Base-by-base conservation (phyloP, 2,329 filamentous ascomycete species). In the Fusarium sp. region DNA sequence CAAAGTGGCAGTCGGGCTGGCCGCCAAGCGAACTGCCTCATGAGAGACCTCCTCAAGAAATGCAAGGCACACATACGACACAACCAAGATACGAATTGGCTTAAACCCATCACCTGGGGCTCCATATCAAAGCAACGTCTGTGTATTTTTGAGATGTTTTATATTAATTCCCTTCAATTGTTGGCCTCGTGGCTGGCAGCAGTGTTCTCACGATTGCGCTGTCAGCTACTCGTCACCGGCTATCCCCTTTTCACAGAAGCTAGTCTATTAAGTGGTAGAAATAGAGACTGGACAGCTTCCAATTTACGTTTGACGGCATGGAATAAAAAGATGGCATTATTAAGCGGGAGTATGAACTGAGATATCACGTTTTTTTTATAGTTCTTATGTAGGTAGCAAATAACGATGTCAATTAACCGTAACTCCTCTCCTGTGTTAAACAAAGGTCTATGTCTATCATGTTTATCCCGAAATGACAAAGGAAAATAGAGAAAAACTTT, bases 381-480 rank as follows among this genome's bases (percentile, higher is more conserved):
- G 35, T 38, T 38, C 35, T 38, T 38, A 18, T 38, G 35, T 38
- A 38, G 16, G 35, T 38, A 38, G 35, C 16, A 38, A 38, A 38
- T 38, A 38, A 38, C 35, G 35, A 38, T 18, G 18, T 38, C 35
- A 14, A 38, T 38, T 38, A 38, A 38, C 35, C 35, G 16, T 38
- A 38, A 38, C 35, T 18, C 35, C 35, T 6, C 38, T 60, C 24
- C 64, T 16, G 20, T 3, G 22, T 5, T 6, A 68, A 60, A 5
- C 16, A 66, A 1, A 66, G 66, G 8, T 69, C 56, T 66, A 70
- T 69, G n/a, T 34, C 34, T 59, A 37, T 24, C 24, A 24, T 24
- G 24, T 5, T 24, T 24, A 5, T 24, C 11, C 11, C 38, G 31
- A 35, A 2, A 50, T 1, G 45, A 66, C 56, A 62, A 63, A 67